Conservation (phyloP, 2,329 filamentous ascomycete genomes). For the Aureobasidium sp. region DNA sequence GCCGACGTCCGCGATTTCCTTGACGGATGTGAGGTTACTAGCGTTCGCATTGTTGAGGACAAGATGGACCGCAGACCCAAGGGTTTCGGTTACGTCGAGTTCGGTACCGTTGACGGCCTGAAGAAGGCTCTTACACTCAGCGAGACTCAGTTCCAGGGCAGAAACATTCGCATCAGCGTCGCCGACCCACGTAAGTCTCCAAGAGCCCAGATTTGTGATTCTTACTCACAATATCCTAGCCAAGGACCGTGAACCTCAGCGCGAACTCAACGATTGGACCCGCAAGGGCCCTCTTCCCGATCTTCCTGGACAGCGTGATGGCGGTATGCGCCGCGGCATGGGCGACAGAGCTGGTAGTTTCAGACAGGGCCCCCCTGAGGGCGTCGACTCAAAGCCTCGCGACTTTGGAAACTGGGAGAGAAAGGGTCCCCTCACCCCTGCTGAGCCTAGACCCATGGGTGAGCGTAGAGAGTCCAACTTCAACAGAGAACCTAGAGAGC, state of each 20-base stretch:
- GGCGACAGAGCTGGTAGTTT: conserved; percentile 41
- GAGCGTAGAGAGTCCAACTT: conserved; percentile 8
- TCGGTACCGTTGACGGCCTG: conserved; percentile 75
- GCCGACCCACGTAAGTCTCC: conserved; percentile 84
- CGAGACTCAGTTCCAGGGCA: conserved; percentile 74
- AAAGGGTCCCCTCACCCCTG: conserved; percentile 78
- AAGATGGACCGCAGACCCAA: conserved; percentile 89
- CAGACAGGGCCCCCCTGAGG: conserved; percentile 53
- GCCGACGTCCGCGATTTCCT: conserved; percentile 83
- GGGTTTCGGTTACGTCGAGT: conserved; percentile 97
- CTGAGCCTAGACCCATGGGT: conserved; percentile 23
- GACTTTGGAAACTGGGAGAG: conserved; percentile 92
- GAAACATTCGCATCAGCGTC: conserved; percentile 86
- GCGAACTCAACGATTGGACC: conserved; percentile 84
- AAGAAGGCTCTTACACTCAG: conserved; percentile 84
- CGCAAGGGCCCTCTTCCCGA: conserved; percentile 84
- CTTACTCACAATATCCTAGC: conserved; percentile 43
- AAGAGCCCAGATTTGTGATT: neutral
- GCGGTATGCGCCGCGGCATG: conserved; percentile 44
- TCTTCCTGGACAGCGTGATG: conserved; percentile 46
- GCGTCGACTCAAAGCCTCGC: conserved; percentile 61
- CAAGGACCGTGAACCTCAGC: conserved; percentile 73
- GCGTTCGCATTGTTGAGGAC: conserved; percentile 93
- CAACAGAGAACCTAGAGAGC: conserved; percentile 24
- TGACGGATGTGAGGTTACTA: conserved; percentile 72